A percentile compares a stretch with the other conserved stretches of the same genome.
Evolutionary conservation across 1,284 basidiomycete genomes (phyloP).

Genomic region (Boletus semigastroideus): DNA sequence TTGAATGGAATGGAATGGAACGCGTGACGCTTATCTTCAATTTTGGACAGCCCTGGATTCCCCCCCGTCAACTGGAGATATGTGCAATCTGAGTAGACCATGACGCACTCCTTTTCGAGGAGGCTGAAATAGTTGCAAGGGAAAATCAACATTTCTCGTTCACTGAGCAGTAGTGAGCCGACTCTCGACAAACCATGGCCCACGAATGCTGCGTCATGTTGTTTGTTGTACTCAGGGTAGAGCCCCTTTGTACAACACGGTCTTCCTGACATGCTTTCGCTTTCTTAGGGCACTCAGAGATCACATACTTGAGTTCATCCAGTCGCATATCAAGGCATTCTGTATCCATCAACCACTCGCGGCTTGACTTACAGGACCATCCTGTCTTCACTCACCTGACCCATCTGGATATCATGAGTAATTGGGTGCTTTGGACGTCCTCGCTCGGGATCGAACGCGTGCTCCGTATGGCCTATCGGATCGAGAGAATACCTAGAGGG

Average conservation of each 20-base stretch:
- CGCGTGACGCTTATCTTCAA: too few relatives aligned
- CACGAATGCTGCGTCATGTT: too few relatives aligned
- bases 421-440: slow-evolving; percentile 21
- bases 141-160: too few relatives aligned
- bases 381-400: slow-evolving; percentile 14
- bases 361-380: slow-evolving; percentile 6
- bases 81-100: too few relatives aligned
- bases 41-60: too few relatives aligned
- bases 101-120: too few relatives aligned
- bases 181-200: too few relatives aligned
- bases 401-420: slow-evolving; percentile 22
- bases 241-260: slow-evolving; percentile 18
- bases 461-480: slow-evolving; percentile 15
- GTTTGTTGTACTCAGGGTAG: slow-evolving; percentile 18
- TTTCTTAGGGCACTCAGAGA: slow-evolving; percentile 9
- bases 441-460: slow-evolving; percentile 18
- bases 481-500: slow-evolving; percentile 8
- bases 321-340: slow-evolving; percentile 11
- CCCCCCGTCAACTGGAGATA: too few relatives aligned
- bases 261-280: slow-evolving; percentile 12
- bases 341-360: slow-evolving; percentile 4
- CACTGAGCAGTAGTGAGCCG: too few relatives aligned
- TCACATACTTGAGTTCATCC: slow-evolving; percentile 11
- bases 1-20: too few relatives aligned
- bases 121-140: too few relatives aligned